A percentile compares a stretch with the other conserved stretches of the same genome.
Conservation (phyloP, 257 asterid species). For the Lavandula angustifolia region DNA sequence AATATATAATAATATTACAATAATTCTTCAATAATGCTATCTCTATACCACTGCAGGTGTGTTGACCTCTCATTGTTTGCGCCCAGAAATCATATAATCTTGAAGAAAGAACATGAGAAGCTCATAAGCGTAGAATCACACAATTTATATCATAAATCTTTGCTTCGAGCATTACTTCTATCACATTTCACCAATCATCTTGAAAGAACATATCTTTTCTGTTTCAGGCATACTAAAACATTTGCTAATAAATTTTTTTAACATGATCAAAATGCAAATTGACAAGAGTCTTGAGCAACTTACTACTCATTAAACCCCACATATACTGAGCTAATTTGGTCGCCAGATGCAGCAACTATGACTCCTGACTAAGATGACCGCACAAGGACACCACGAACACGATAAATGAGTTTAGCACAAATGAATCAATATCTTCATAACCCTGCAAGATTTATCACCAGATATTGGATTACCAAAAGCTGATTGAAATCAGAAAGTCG, state of each 20-base stretch:
- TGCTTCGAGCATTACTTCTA: too few relatives aligned
- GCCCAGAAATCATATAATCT: too few relatives aligned
- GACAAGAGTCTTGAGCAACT: not conserved
- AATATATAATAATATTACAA: too few relatives aligned
- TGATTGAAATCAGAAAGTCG: not conserved
- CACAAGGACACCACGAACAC: not conserved
- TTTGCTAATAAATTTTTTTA: constrained; percentile 7
- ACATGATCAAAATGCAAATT: not conserved
- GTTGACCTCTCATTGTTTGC: too few relatives aligned
- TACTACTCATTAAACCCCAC: not conserved
- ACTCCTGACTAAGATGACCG: not conserved
- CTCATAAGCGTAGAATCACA: too few relatives aligned
- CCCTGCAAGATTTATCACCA: constrained; percentile 16
- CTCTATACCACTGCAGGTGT: too few relatives aligned
- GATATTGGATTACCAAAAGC: constrained; percentile 3
- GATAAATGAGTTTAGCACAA: constrained; percentile 13
- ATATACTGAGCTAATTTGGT: constrained; percentile 14
- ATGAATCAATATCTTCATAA: constrained; percentile 18
- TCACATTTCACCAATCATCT: too few relatives aligned
- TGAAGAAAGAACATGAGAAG: too few relatives aligned
- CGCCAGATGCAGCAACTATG: constrained; percentile 16
- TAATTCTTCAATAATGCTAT: too few relatives aligned
- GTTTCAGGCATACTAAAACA: not conserved
- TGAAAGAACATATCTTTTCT: not conserved
- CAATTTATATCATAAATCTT: too few relatives aligned